Evolutionary conservation across 768 basidiomycete species (phyloP).

Genomic region (Auricularia auricula-judae): DNA sequence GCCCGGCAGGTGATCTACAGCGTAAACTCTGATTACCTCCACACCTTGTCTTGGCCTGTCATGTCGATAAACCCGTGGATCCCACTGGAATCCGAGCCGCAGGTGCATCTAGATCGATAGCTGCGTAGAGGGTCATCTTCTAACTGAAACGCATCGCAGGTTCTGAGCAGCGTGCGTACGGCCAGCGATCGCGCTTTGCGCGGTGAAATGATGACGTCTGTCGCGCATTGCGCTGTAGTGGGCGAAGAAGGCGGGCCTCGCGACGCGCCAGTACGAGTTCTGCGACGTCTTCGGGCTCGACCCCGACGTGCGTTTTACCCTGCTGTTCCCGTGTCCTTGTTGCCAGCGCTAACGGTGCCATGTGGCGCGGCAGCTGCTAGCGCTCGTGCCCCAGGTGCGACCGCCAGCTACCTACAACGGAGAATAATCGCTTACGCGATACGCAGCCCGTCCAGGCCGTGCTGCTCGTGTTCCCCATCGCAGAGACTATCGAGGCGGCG

Average conservation of each 20-base stretch:
- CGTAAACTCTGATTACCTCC: no score
- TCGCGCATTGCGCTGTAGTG: constrained; percentile 31
- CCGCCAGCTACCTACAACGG: background rate
- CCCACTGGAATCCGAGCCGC: background rate
- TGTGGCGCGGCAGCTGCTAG: background rate
- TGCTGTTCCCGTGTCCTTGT: background rate
- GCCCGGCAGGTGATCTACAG: no score
- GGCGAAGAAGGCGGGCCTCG: constrained; percentile 58
- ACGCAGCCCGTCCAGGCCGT: constrained; percentile 70
- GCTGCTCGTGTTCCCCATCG: constrained; percentile 72
- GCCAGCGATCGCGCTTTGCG: background rate
- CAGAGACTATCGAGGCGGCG: constrained; percentile 36
- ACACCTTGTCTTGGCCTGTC: no score
- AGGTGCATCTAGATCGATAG: background rate
- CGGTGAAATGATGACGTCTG: background rate
- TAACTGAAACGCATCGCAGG: background rate
- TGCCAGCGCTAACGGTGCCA: background rate
- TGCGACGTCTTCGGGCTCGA: constrained; percentile 69
- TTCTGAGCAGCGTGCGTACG: background rate
- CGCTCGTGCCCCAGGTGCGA: background rate
- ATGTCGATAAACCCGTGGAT: background rate
- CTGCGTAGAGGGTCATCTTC: background rate
- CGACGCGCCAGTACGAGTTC: constrained; percentile 39
- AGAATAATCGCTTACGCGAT: no score
- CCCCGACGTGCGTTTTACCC: constrained; percentile 33